Base-by-base conservation (phyloP, 306 rosid species). In the Pyrus betulifolia region DNA sequence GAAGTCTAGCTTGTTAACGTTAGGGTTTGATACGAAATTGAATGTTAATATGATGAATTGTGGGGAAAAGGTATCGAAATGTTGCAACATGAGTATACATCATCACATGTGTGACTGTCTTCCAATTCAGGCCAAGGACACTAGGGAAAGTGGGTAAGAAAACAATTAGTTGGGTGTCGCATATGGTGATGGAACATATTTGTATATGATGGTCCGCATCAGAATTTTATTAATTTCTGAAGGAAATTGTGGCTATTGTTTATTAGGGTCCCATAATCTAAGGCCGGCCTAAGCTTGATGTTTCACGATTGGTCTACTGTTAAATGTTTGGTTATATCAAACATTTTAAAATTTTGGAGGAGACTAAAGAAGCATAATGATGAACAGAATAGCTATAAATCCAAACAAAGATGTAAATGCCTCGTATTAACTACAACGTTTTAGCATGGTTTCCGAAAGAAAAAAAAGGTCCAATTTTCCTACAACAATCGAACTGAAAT, bases 201-300 rank as follows among this genome's bases (percentile, higher is more conserved):
- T 35, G 40, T 35, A 35, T 40, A 70, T 2, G 19, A 66, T 44
- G 11, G 58, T 83, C 86, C 88, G 79, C 88, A 78, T 85, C 84
- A 63, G 80, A 51, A 15, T 75, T 44, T 81, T 23, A 61, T 60
- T 69, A 79, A 72, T 78, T 78, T 85, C 79, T 33, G 61, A 27
- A 83, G 84, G 70, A 85, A 79, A 57, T 82, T 35, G 30, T 9
- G 25, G 46, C 61, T 2, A 76, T 76, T 69, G 63, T 82, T 69
- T n/a, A 10, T 14, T n/a, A 18, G 67, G 82, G 66, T 30, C 28
- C 66, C 71, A 42, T 51, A 9, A 14, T 54, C 21, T 30, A 58
- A 19, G 76, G 38, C 79, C 80, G 79, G 23, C 82, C 78, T 58
- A 25, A 38, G 77, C 57, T 15, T 40, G 28, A 60, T 4, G 21